A percentile compares a stretch with the other conserved stretches of the same genome.
phyloP scores from a whole-genome alignment of 148 eudicot genomes.

The Hydrangea macrophylla region DNA sequence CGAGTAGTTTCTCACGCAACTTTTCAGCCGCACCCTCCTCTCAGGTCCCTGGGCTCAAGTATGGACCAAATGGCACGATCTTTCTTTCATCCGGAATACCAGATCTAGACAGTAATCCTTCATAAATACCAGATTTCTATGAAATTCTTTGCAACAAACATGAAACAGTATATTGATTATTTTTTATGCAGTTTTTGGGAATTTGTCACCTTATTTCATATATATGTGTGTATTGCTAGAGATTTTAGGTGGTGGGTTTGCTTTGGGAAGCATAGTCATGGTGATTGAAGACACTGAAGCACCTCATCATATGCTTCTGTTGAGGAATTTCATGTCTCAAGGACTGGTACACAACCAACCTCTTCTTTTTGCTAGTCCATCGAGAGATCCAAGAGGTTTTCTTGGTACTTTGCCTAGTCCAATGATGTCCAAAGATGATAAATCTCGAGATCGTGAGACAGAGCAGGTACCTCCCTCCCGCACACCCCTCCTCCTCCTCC shows the following conservation, averaged over 20 bases:
- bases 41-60: constrained; percentile 63
- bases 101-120: constrained; percentile 76
- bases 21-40: constrained; percentile 38
- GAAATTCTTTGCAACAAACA: background rate
- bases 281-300: constrained; percentile 97
- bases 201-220: background rate
- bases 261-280: constrained; percentile 85
- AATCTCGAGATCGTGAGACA: constrained; percentile 46
- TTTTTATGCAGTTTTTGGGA: background rate
- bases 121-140: background rate
- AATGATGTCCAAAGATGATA: constrained; percentile 65
- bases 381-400: constrained; percentile 79
- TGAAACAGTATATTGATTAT: background rate
- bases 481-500: constrained; percentile 4
- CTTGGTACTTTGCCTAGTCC: constrained; percentile 90
- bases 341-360: constrained; percentile 87
- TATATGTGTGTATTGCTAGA: constrained; percentile 28
- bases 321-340: constrained; percentile 97
- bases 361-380: constrained; percentile 85
- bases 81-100: constrained; percentile 91
- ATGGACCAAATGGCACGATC: constrained; percentile 77
- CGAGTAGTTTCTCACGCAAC: constrained; percentile 54
- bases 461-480: constrained; percentile 49
- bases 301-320: constrained; percentile 93
- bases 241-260: constrained; percentile 91